Base-by-base conservation (phyloP, 2,329 filamentous ascomycete genomes). In the Cercospora citrullina region DNA sequence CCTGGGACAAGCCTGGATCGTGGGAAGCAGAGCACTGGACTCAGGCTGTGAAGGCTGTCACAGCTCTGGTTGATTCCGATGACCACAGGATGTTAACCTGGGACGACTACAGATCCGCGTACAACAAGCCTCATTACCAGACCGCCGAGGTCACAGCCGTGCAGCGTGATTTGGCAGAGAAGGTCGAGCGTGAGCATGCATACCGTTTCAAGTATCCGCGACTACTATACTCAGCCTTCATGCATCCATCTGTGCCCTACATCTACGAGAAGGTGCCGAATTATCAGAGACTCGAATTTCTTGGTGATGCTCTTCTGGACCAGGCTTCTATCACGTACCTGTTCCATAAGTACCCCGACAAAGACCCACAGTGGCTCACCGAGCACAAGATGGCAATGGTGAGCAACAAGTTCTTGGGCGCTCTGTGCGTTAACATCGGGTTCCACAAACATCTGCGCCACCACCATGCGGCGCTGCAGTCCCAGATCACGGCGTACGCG, bases 301-400 rank as follows among this genome's bases (percentile, higher is more conserved):
- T 98, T 0, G 94, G 94, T 0, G 95, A 98, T 77, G 88, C 94
- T 0, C 84, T 98, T 1, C 87, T 96, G 1, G 94, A 97, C 76
- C 91, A 94, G 87, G 90, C 85, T 10, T 92, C 90, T 74, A 90
- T 98, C 64, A 91, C 94, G 73, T 89, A 92, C 73, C 84, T 99
- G 4, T 98, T 93, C 80, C 85, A 89, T 72, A 85, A 84, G 3
- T 93, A 91, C 73, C 93, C 93, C 0, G 83, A 87, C 62, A 91
- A 90, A 67, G 93, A 97, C 75, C 94, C 95, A 0, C 94, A 98
- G 77, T 98, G 94, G 94, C 84, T 99, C 68, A 98, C 95, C 0
- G 95, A 98, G 80, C 94, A 98, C 84, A 98, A 98, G 81, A 97
- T 96, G 89, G 93, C 94, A n/a, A 97, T 99, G 92, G 94, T 95